A percentile compares a stretch with the other conserved stretches of the same genome.
phyloP scores from a whole-genome alignment of 1,284 basidiomycete species.

The Trametes hirsuta region DNA sequence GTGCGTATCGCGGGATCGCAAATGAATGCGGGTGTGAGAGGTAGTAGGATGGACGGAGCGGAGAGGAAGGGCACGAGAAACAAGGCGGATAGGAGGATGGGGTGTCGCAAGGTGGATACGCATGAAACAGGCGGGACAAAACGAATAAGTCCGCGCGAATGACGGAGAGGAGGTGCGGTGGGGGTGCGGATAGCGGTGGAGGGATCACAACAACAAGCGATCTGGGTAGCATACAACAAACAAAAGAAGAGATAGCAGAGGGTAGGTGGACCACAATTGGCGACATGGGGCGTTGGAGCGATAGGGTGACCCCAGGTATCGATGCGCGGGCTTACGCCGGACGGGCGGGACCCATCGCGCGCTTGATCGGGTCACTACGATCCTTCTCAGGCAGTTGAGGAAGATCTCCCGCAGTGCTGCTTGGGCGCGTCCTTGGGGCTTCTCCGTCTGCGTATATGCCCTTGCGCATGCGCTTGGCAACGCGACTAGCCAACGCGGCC shows the following conservation, averaged over 20 bases:
- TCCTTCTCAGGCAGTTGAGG: constrained; percentile 30
- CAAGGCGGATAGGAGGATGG: not conserved
- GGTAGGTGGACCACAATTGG: not conserved
- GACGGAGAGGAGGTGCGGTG: not conserved
- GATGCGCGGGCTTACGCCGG: not conserved
- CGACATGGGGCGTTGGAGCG: not conserved
- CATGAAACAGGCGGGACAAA: constrained; percentile 1
- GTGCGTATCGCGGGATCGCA: constrained; percentile 5
- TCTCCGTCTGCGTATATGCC: constrained; percentile 17
- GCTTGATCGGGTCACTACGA: constrained; percentile 29
- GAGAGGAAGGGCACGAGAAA: not conserved
- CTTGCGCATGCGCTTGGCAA: constrained; percentile 24
- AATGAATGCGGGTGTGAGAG: not conserved
- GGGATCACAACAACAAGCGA: not conserved
- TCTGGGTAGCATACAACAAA: constrained; percentile 4
- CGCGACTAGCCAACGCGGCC: constrained; percentile 24
- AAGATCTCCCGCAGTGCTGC: constrained; percentile 16
- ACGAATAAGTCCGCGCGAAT: not conserved
- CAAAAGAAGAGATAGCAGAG: not conserved
- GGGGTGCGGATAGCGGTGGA: constrained; percentile 3
- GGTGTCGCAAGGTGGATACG: constrained; percentile 17
- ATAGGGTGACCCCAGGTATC: not conserved
- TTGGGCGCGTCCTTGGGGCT: constrained; percentile 24
- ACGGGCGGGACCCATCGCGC: constrained; percentile 30
- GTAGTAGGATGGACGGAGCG: not conserved